phyloP scores from a whole-genome alignment of 768 basidiomycete species.

The Leccinum disarticulatum region DNA sequence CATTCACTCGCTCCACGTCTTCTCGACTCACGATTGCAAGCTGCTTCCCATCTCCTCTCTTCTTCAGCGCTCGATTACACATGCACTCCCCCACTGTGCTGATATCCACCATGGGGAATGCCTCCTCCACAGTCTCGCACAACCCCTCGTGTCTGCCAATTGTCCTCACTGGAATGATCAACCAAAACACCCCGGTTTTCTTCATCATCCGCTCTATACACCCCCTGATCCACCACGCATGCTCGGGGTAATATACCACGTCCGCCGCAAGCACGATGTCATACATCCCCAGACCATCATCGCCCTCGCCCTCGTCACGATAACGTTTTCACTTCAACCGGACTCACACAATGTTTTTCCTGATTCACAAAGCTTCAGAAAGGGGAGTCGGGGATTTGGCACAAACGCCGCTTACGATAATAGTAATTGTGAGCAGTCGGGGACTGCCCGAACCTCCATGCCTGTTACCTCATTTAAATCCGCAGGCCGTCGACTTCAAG shows the following conservation, averaged over 20 bases:
- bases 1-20: conserved; percentile 47
- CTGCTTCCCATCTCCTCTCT: conserved; percentile 10
- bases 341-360: too few relatives aligned
- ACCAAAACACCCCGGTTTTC: conserved; percentile 58
- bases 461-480: too few relatives aligned
- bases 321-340: too few relatives aligned
- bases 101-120: conserved; percentile 39
- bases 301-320: conserved; percentile 31
- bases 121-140: conserved; percentile 52
- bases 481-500: too few relatives aligned
- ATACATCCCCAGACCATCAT: conserved; percentile 34
- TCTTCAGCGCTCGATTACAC: background rate
- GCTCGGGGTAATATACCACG: conserved; percentile 70
- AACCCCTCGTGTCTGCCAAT: conserved; percentile 63
- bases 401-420: too few relatives aligned
- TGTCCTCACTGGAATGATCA: conserved; percentile 68
- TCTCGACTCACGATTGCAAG: conserved; percentile 51
- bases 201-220: conserved; percentile 56
- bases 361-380: too few relatives aligned
- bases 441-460: too few relatives aligned
- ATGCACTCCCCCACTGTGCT: background rate
- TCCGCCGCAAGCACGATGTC: conserved; percentile 79
- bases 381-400: too few relatives aligned
- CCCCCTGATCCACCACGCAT: conserved; percentile 65
- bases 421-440: too few relatives aligned